Evolutionary conservation across 2,329 filamentous ascomycete species (phyloP), one percentile per base, ranked within the genome.

Genomic region (Mycosphaerelloides madeirae): DNA sequence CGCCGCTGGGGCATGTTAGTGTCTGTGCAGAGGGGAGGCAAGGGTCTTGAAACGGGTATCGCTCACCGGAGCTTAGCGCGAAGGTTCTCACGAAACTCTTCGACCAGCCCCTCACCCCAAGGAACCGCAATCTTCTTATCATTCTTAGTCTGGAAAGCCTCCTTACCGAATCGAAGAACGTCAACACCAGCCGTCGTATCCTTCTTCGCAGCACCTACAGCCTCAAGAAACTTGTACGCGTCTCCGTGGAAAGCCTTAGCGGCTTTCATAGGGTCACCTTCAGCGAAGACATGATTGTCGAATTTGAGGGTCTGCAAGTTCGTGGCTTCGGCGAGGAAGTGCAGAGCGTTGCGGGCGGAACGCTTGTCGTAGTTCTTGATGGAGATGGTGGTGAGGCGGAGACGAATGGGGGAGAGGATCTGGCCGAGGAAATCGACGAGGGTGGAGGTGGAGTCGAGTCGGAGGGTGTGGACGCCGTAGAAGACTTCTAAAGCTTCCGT

Each of bases 181-280:
- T 61, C 53, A 7, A 65, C 49, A 5, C 52, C 62, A 2, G 53
- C 57, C 12, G 32, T 31, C 43, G 61, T 62, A 32, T 57, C 34
- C 35, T 51, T 52, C 36, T 50, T 53, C 6, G 31, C 36, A 4
- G 31, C 31, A 13, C 51, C 57, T 13, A 62, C 41, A 2, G 53
- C 44, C 31, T 58, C 50, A 8, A 64, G 49, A 25, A 64, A 59
- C 28, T 61, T 59, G 38, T 55, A 56, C 16, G 59, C 58, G 28
- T 68, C 65, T 29, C 54, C 53, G 55, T 57, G 61, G 54, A 69
- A 63, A 6, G 46, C 35, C 44, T 62, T 64, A 29, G 64, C 63
- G 1, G 64, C 60, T 40, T 63, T 67, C 18, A 41, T 46, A 0
- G 63, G 59, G 20, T 62, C 61, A 29, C 41, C 51, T 15, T 62